Conservation (phyloP, 108 stramenopile genomes). For the Stephanodiscus triporus region DNA sequence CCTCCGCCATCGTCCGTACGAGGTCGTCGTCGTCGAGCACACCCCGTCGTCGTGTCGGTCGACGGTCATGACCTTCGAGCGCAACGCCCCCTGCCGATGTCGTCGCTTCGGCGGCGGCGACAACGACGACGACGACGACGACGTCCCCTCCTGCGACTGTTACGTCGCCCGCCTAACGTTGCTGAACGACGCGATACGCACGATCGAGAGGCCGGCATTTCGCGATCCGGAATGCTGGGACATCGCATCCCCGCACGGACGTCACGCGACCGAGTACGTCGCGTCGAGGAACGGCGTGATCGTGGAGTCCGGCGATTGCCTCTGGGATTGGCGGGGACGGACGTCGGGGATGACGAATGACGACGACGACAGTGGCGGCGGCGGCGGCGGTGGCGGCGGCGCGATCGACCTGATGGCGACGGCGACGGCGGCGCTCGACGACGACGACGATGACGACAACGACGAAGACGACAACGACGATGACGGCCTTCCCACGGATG, state of each 20-base stretch:
- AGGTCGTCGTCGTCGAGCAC: slow-evolving; percentile 44
- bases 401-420: too few relatives aligned
- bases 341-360: slow-evolving; percentile 29
- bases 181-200: slow-evolving; percentile 42
- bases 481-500: too few relatives aligned
- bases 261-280: slow-evolving; percentile 40
- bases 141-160: slow-evolving; percentile 21
- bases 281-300: slow-evolving; percentile 48
- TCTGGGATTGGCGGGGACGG: slow-evolving; percentile 74
- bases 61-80: slow-evolving; percentile 32
- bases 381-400: too few relatives aligned
- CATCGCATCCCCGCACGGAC: slow-evolving; percentile 29
- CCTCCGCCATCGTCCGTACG: slow-evolving; percentile 21
- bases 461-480: too few relatives aligned
- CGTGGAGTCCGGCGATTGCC: slow-evolving; percentile 54
- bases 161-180: slow-evolving; percentile 71
- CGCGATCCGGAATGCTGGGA: slow-evolving; percentile 70
- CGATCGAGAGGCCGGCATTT: slow-evolving; percentile 61
- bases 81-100: slow-evolving; percentile 23
- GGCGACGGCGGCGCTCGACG: too few relatives aligned
- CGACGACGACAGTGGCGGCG: slow-evolving; percentile 22
- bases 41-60: slow-evolving; percentile 41
- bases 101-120: neutral
- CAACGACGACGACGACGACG: neutral
- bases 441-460: too few relatives aligned